A percentile compares a stretch with the other conserved stretches of the same genome.
These are phyloP conservation scores for Linnemannia elongata DNA, from an alignment of 192 early-diverging fungal genomes.

Conservation along the genomic window DNA sequence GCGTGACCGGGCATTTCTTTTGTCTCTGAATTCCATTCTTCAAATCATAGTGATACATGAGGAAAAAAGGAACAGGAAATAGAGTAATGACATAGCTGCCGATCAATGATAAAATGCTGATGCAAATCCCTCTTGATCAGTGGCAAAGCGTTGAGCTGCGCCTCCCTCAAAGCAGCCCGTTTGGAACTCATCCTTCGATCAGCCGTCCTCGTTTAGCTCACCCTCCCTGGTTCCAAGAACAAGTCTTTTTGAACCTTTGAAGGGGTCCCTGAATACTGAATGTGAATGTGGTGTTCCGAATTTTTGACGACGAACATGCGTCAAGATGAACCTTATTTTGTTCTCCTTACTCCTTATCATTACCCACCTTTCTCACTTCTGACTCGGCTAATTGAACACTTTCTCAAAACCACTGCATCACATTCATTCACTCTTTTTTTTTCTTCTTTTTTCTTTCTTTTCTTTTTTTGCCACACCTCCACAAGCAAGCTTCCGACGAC, in stretches of 20 bases:
- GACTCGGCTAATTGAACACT: background rate
- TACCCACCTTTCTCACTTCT: background rate
- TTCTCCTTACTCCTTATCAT: background rate
- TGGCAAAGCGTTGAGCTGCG: background rate
- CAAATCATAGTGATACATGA: background rate
- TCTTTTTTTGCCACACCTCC: background rate
- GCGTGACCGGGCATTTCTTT: background rate
- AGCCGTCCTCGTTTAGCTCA: background rate
- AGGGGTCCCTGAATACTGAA: background rate
- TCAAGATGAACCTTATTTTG: slow-evolving; percentile 3
- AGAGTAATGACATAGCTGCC: background rate
- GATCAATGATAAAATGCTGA: background rate
- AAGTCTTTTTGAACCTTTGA: no score
- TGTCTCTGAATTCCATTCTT: background rate
- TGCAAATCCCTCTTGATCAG: background rate
- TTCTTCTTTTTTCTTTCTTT: background rate
- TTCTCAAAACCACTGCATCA: no score
- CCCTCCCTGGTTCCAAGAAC: no score
- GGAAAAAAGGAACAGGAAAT: background rate
- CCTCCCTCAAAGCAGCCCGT: background rate
- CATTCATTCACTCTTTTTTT: background rate
- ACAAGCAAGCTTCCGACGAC: no score
- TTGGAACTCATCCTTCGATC: background rate
- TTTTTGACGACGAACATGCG: background rate
- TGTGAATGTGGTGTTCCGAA: background rate